Evolutionary conservation across 306 rosid genomes (phyloP).

Genomic region (Morella rubra): DNA sequence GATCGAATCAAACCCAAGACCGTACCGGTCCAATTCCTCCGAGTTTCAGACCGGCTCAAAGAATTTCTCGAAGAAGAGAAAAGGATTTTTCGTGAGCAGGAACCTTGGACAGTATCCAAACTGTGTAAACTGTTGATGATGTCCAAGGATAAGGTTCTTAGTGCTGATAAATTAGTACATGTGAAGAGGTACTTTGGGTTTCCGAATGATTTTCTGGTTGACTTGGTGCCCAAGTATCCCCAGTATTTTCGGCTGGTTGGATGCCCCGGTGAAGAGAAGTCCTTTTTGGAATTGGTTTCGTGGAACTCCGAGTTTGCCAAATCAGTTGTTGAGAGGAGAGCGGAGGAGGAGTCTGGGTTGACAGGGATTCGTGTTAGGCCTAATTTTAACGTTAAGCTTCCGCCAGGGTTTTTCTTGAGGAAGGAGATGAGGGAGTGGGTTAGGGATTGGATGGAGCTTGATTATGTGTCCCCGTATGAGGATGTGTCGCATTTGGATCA

Average conservation of each 20-base stretch:
- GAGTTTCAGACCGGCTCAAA: conserved; percentile 43
- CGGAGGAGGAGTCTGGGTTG: conserved; percentile 58
- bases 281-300: conserved; percentile 65
- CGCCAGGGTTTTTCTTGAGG: conserved; percentile 64
- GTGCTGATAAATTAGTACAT: conserved; percentile 76
- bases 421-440: conserved; percentile 93
- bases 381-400: conserved; percentile 67
- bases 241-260: conserved; percentile 72
- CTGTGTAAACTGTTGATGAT: conserved; percentile 82
- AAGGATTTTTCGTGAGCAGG: conserved; percentile 45
- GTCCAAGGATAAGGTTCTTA: conserved; percentile 58
- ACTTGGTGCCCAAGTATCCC: conserved; percentile 72
- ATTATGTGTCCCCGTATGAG: conserved; percentile 67
- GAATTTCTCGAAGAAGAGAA: conserved; percentile 55
- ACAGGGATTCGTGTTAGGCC: conserved; percentile 74
- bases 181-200: conserved; percentile 91
- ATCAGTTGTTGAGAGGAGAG: conserved; percentile 74
- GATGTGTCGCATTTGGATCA: conserved; percentile 65
- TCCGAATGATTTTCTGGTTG: conserved; percentile 76
- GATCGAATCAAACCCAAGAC: conserved; percentile 80
- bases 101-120: conserved; percentile 54
- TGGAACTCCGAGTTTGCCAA: conserved; percentile 73
- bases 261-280: conserved; percentile 59
- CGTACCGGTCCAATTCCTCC: conserved; percentile 52
- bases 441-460: conserved; percentile 92